phyloP scores from a whole-genome alignment of 2,329 filamentous ascomycete genomes.

The Fusarium liriodendri region DNA sequence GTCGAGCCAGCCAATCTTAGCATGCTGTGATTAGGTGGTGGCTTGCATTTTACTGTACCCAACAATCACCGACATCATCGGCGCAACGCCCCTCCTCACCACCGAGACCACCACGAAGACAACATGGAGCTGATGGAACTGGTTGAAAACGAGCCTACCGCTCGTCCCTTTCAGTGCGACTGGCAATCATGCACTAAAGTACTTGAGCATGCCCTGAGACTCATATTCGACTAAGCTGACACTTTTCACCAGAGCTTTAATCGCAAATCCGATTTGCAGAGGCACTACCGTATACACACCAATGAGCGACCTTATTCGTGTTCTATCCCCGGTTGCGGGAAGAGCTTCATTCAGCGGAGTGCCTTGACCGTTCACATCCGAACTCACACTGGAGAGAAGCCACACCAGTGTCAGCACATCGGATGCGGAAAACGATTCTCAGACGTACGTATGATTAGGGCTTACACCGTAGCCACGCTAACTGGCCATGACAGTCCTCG shows the following conservation, averaged over 20 bases:
- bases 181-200: slow-evolving; percentile 73
- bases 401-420: slow-evolving; percentile 73
- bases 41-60: slow-evolving; percentile 4
- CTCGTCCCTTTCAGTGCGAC: slow-evolving; percentile 72
- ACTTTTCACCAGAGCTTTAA: slow-evolving; percentile 70
- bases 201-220: slow-evolving; percentile 37
- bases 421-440: slow-evolving; percentile 77
- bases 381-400: slow-evolving; percentile 78
- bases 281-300: slow-evolving; percentile 78
- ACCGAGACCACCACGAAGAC: slow-evolving; percentile 3
- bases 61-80: neutral
- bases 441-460: slow-evolving; percentile 62
- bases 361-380: slow-evolving; percentile 77
- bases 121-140: slow-evolving; percentile 72
- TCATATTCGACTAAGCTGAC: slow-evolving; percentile 15
- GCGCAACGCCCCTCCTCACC: neutral
- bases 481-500: slow-evolving; percentile 62
- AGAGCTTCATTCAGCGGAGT: slow-evolving; percentile 78
- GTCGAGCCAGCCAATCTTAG: slow-evolving; percentile 5
- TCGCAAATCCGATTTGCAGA: slow-evolving; percentile 76
- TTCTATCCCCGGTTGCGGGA: slow-evolving; percentile 69
- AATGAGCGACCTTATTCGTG: slow-evolving; percentile 77
- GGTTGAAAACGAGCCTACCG: slow-evolving; percentile 71
- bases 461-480: slow-evolving; percentile 1
- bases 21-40: slow-evolving; percentile 28